Evolutionary conservation across 805 yeast species (phyloP).

Genomic region (Torulaspora maleeae): DNA sequence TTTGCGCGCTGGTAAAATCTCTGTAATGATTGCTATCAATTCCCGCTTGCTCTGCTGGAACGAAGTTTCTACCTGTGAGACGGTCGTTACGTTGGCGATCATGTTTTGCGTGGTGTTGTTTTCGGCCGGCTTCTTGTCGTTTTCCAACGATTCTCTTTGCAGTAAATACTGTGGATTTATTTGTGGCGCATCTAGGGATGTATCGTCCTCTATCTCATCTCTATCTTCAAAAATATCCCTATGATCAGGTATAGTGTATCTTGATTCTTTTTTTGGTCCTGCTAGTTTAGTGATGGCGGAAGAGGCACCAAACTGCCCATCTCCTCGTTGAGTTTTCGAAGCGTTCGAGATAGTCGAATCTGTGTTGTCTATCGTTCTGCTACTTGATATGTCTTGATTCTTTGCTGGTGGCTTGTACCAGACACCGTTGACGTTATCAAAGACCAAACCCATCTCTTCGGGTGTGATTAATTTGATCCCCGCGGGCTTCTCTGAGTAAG

Average conservation of each 20-base stretch:
- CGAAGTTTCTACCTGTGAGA: conserved; percentile 22
- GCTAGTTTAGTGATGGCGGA: background rate
- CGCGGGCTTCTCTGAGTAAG: conserved; percentile 5
- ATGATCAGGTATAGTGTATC: background rate
- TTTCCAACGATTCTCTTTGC: conserved; percentile 1
- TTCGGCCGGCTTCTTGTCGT: background rate
- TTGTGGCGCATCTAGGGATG: conserved; percentile 29
- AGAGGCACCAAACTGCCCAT: background rate
- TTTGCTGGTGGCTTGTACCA: conserved; percentile 26
- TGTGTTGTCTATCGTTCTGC: conserved; percentile 19
- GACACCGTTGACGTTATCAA: conserved; percentile 24
- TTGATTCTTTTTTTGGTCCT: background rate
- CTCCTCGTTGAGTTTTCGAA: background rate
- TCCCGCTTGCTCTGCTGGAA: conserved; percentile 24
- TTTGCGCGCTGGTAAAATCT: conserved; percentile 13
- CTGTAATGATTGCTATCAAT: conserved; percentile 24
- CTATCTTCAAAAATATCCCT: conserved; percentile 8
- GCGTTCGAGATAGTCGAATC: conserved; percentile 4
- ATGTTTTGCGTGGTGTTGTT: conserved; percentile 3
- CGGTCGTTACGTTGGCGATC: conserved; percentile 11
- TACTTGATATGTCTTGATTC: conserved; percentile 21
- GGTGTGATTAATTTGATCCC: conserved; percentile 23
- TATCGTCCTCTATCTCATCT: conserved; percentile 19
- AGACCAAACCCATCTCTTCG: conserved; percentile 28
- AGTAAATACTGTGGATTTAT: conserved; percentile 17